Base-by-base conservation (phyloP, 805 yeast species). In the Ogataea trehaloabstinens region DNA sequence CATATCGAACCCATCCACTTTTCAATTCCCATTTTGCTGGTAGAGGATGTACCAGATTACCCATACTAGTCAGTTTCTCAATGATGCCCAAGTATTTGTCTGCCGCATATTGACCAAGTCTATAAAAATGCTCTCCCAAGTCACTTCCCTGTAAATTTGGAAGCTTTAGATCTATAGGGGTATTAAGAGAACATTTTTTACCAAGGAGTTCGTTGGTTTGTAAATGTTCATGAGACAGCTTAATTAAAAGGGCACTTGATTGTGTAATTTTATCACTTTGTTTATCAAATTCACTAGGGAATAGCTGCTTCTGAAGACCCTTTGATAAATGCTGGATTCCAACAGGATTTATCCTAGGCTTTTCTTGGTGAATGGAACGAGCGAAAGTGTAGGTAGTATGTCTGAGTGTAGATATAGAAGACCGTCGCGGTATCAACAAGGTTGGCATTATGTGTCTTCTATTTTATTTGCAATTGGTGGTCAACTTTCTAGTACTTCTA, bases 1-100 rank as follows among this genome's bases (percentile, higher is more conserved):
- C 75, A 58, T 93, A 91, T 51, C 83, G 69, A 13, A 77, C 70
- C 98, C 98, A 93, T 6, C 99, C 98, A 2, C 86, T 61, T 48
- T 67, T 55, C 35, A 75, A 58, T 2, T 61, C 39, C 89, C 95
- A 87, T 3, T 64, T 40, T 5, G 50, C 17, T 0, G 89, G 87
- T 21, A 42, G 31, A 13, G 44, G 75, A 34, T 63, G 50, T 31
- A 36, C 56, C 13, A 45, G 66, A 49, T 55, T 38, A 2, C 60
- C 74, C 19, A 60, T 45, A 1, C 43, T 47, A 1, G 67, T 58
- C 34, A 86, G 72, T 4, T 64, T 49, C 15, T 71, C 56, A 2
- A 81, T 74, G 52, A 78, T 65, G 1, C 71, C 49, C 29, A 74
- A 56, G 58, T 85, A 90, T 0, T 87, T 84, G 31, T 76, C 73